These are phyloP conservation scores for Boletellus ananas DNA, from an alignment of 768 basidiomycete genomes.

Conservation along the genomic window DNA sequence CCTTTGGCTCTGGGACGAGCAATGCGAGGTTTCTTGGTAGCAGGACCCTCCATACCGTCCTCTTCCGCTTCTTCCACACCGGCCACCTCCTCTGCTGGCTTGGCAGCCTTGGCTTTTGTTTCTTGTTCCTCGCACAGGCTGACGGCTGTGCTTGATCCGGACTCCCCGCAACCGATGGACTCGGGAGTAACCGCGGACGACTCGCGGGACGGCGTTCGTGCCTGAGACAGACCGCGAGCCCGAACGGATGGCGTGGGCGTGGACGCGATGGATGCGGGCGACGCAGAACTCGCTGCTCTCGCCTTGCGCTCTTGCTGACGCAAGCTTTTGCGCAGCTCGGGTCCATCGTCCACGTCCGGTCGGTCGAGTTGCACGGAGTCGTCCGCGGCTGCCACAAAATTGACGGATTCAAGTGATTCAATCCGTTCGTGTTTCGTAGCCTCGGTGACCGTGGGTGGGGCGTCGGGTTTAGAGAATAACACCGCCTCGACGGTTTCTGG, in stretches of 20 bases:
- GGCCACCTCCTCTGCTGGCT: slow-evolving; percentile 9
- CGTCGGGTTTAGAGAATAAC: slow-evolving; percentile 21
- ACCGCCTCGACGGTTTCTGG: slow-evolving; percentile 2
- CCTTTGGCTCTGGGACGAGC: slow-evolving; percentile 23
- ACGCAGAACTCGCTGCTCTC: slow-evolving; percentile 14
- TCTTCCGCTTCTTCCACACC: slow-evolving; percentile 16
- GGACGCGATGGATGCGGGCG: slow-evolving; percentile 28
- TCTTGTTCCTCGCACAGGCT: slow-evolving; percentile 29
- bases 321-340: slow-evolving; percentile 27
- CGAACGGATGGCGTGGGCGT: slow-evolving; percentile 28
- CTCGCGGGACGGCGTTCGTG: slow-evolving; percentile 21
- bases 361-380: slow-evolving; percentile 10
- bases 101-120: slow-evolving; percentile 18
- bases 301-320: slow-evolving; percentile 28
- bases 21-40: slow-evolving; percentile 19
- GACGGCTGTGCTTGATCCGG: slow-evolving; percentile 33
- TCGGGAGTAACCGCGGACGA: slow-evolving; percentile 23
- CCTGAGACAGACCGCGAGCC: slow-evolving; percentile 19
- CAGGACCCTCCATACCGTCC: slow-evolving; percentile 8
- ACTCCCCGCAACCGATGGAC: slow-evolving; percentile 26
- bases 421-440: slow-evolving; percentile 24
- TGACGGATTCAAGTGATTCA: slow-evolving; percentile 11
- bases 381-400: slow-evolving; percentile 3
- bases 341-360: slow-evolving; percentile 20
- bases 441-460: slow-evolving; percentile 2